Percentiles rank a stretch among this genome's conserved stretches.
phyloP scores from a whole-genome alignment of 2,329 filamentous ascomycete species.

The Colletotrichum siamense region DNA sequence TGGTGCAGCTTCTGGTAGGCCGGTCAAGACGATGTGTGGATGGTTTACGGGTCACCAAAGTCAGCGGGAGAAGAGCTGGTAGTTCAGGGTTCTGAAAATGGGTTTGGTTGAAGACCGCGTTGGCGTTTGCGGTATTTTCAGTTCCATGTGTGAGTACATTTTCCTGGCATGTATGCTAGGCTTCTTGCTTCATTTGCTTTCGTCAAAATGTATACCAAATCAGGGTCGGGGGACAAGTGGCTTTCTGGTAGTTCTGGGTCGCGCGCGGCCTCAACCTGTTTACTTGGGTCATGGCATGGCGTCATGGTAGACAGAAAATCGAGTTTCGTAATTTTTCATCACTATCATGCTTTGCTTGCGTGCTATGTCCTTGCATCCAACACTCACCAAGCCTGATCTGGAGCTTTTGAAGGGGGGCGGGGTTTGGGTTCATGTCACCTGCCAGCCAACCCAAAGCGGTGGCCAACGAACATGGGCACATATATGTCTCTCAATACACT shows the following conservation, averaged over 20 bases:
- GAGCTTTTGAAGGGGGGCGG: neutral
- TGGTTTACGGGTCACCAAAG: neutral
- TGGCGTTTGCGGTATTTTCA: constrained; percentile 1
- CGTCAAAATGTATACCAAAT: constrained; percentile 18
- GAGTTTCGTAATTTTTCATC: neutral
- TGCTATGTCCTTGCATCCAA: neutral
- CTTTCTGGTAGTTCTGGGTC: neutral
- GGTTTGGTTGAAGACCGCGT: neutral
- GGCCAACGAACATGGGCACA: neutral
- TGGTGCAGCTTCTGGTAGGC: constrained; percentile 97
- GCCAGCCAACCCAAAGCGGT: neutral
- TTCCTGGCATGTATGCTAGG: neutral
- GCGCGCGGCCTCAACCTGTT: neutral
- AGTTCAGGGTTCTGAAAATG: neutral
- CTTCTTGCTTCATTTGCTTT: neutral
- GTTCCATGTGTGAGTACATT: constrained; percentile 6
- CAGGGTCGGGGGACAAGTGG: neutral
- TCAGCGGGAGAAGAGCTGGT: neutral
- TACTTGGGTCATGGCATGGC: constrained; percentile 13
- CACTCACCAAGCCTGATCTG: neutral
- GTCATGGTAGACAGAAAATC: constrained; percentile 17
- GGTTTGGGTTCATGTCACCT: too few species aligned
- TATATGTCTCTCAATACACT: neutral
- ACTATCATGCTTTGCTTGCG: neutral
- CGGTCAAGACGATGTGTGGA: neutral